Conservation (phyloP, 768 basidiomycete genomes). For the Leccinum truebloodii region DNA sequence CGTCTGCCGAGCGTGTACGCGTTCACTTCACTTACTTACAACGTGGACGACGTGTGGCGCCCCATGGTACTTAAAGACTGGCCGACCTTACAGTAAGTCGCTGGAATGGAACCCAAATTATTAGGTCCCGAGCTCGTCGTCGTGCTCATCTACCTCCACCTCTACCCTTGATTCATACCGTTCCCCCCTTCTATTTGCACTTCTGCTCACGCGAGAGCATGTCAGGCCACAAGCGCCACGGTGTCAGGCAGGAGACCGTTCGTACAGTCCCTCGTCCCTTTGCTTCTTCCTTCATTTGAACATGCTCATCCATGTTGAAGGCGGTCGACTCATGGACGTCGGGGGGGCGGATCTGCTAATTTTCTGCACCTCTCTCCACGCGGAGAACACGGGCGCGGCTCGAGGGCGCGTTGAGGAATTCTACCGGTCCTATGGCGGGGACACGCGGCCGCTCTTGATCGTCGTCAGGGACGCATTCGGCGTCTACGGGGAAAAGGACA, state of each 20-base stretch:
- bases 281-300: not conserved
- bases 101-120: conserved; percentile 8
- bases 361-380: conserved; percentile 18
- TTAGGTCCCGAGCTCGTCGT: conserved; percentile 8
- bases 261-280: conserved; percentile 12
- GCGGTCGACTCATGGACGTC: conserved; percentile 22
- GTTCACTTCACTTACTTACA: no score
- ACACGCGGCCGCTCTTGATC: conserved; percentile 28
- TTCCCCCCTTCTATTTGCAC: not conserved
- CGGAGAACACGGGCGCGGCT: not conserved
- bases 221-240: conserved; percentile 21
- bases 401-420: conserved; percentile 21
- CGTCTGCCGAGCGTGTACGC: conserved; percentile 16
- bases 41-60: conserved; percentile 6
- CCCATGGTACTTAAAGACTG: conserved; percentile 18
- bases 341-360: conserved; percentile 27
- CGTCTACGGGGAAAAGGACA: not conserved
- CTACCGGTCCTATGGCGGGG: conserved; percentile 25
- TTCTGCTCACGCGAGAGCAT: conserved; percentile 2
- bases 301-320: conserved; percentile 12
- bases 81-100: not conserved
- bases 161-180: not conserved
- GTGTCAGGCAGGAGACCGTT: conserved; percentile 11
- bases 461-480: conserved; percentile 23
- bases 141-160: not conserved